Base-by-base conservation (phyloP, 2,329 filamentous ascomycete species). In the Canariomyces notabilis region DNA sequence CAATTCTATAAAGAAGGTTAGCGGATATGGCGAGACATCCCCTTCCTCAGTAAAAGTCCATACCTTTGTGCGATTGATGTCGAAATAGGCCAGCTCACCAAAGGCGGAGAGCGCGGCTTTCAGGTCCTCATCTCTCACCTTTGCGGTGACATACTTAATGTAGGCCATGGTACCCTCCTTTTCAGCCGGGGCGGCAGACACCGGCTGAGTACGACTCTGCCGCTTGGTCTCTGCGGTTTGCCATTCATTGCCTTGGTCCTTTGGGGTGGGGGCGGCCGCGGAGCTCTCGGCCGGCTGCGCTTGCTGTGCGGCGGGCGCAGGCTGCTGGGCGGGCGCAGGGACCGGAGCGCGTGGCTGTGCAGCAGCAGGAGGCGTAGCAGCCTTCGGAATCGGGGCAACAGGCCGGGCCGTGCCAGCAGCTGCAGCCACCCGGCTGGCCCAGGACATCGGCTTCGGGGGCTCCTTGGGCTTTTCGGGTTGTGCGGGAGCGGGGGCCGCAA, bases 141-240 rank as follows among this genome's bases (percentile, higher is more conserved):
- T 90, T 26, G 95, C 89, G 40, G 83, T 91, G 40, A 97, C 91
- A 59, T 91, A 95, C 75, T 95, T 95, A 67, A 98, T 89, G 67
- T 96, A 97, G 16, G 86, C 93, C 57, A 89, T 79, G 44, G 83
- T 83, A 52, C 80, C 80, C 53, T 91, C 85, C 61, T 88, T 85
- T 61, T 90, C 86, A 37, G 71, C 64, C n/a, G 71, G 67, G 20
- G 74, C 66, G 41, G 73, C 73, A 46, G 80, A 74, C 57, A 80
- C 74, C 44, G 82, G 79, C 66, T 87, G 84, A 42, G 79, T 79
- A 53, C 88, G 82, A 60, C 83, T 84, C 65, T 93, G 87, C 63
- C 88, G 83, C 75, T 93, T 93, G 59, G 85, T 85, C 67, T 95
- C 86, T 46, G 82, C 91, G 39, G 87, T 91, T 68, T 95, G 91